Conservation (phyloP, 2,329 filamentous ascomycete species). For the Aspergillus vadensis region DNA sequence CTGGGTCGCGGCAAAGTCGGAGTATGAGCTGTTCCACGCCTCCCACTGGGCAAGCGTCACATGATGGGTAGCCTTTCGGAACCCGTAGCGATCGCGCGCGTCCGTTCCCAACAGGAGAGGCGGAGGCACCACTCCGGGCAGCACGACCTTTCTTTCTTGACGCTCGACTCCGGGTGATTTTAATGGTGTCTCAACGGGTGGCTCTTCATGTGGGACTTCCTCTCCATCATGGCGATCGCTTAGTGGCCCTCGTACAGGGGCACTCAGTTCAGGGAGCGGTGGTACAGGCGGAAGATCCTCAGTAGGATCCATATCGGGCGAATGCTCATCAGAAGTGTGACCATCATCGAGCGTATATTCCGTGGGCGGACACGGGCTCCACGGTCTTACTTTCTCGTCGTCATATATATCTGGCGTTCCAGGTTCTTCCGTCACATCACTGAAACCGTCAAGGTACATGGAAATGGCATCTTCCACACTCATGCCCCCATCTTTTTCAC, state of each 20-base stretch:
- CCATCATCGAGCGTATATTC: slow-evolving; percentile 32
- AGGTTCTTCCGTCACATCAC: slow-evolving; percentile 46
- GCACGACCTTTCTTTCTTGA: slow-evolving; percentile 28
- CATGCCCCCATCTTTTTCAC: slow-evolving; percentile 54
- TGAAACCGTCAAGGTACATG: slow-evolving; percentile 62
- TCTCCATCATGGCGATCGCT: slow-evolving; percentile 22
- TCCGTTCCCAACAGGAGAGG: slow-evolving; percentile 34
- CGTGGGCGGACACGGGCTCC: slow-evolving; percentile 31
- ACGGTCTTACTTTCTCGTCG: slow-evolving; percentile 35
- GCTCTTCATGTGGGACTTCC: slow-evolving; percentile 7
- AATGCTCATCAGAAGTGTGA: slow-evolving; percentile 23
- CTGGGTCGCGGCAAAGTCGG: slow-evolving; percentile 71
- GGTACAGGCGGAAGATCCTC: slow-evolving; percentile 23
- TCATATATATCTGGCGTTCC: slow-evolving; percentile 33
- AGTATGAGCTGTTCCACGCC: slow-evolving; percentile 75
- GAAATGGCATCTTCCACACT: slow-evolving; percentile 63
- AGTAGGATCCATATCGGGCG: slow-evolving; percentile 22
- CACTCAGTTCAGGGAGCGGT: slow-evolving; percentile 7
- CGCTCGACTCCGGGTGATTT: neutral
- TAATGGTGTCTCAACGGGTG: slow-evolving; percentile 4
- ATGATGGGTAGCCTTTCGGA: slow-evolving; percentile 83
- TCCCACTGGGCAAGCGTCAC: slow-evolving; percentile 78
- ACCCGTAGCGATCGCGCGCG: slow-evolving; percentile 80
- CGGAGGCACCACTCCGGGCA: slow-evolving; percentile 44
- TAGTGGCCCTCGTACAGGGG: slow-evolving; percentile 15